Base-by-base conservation (phyloP, 2,329 filamentous ascomycete genomes). In the Botryotinia convoluta region DNA sequence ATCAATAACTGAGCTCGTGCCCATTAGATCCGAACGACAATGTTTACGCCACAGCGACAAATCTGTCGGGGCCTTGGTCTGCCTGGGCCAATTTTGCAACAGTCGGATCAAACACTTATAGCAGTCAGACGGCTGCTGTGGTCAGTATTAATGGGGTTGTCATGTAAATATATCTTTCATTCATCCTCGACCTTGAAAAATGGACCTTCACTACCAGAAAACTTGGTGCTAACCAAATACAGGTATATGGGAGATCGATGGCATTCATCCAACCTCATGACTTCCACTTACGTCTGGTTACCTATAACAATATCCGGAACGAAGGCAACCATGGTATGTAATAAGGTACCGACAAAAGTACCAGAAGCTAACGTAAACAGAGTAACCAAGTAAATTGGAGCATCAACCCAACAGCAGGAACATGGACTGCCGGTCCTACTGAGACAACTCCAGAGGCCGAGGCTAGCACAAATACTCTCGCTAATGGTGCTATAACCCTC, bases 211-310 rank as follows among this genome's bases (percentile, higher is more conserved):
- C 44, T 65, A 18, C 32, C 32, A 29, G 29, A 48, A 48, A 26
- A 10, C 10, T 48, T 7, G 14, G 26, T 26, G n/a, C 51, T 72
- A 39, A 68, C 12, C 9, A 16, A 12, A 29, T 51, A 62, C 67
- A 85, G 91, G 75, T 92, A 92, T 81, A 87, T 91, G 81, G 90
- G 91, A 32, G 90, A 93, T 81, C 87, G 91, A 35, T 92, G 91
- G 90, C 81, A 87, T 0, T 86, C 84, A 8, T 79, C 80, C n/a
- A 89, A 92, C 75, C 84, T 93, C 0, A 86, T 86, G 80, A 82
- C 86, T 0, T 88, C 86, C 69, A 90, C 89, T 0, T 92, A 92
- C 77, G 82, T 92, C 59, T 92, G 90, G 90, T 84, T 92, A 0
- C 90, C 90, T 0, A 81, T 92, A 0, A 82, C 78, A 6, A 83